A percentile compares a stretch with the other conserved stretches of the same genome.
phyloP scores from a whole-genome alignment of 495 filamentous ascomycete genomes.

The Rusavskia elegans region DNA sequence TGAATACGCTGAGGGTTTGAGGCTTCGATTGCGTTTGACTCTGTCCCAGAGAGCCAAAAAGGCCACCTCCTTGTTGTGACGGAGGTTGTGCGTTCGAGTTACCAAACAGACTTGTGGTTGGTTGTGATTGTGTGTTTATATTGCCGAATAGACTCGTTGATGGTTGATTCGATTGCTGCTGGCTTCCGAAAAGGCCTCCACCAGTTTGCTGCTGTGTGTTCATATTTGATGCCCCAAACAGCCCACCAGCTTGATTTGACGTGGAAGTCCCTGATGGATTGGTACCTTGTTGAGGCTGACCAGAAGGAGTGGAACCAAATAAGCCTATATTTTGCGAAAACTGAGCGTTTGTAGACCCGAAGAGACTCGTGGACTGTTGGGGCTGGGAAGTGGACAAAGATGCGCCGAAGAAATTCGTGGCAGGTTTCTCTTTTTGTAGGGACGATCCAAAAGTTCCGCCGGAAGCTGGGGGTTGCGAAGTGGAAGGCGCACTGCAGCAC shows the following conservation, averaged over 20 bases:
- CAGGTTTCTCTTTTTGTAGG: conserved; percentile 14
- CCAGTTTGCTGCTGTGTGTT: conserved; percentile 16
- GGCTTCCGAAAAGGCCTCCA: conserved; percentile 17
- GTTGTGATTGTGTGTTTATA: conserved; percentile 1
- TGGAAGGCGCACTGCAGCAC: conserved; percentile 9
- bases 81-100: neutral
- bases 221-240: conserved; percentile 19
- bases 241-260: conserved; percentile 15
- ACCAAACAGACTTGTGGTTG: conserved; percentile 8
- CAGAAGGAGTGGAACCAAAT: conserved; percentile 4
- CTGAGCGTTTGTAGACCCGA: conserved; percentile 12
- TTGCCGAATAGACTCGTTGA: conserved; percentile 7
- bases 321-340: conserved; percentile 1
- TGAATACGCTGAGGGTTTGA: conserved; percentile 23
- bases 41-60: conserved; percentile 21
- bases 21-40: conserved; percentile 16
- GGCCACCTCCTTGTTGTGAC: conserved; percentile 18
- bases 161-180: conserved; percentile 12
- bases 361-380: conserved; percentile 12
- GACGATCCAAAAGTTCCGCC: conserved; percentile 24
- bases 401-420: conserved; percentile 16
- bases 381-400: conserved; percentile 7
- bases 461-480: conserved; percentile 22
- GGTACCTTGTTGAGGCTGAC: conserved; percentile 17
- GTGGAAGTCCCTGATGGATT: conserved; percentile 17